Evolutionary conservation across 257 asterid genomes (phyloP).

Genomic region (Handroanthus guayacan): DNA sequence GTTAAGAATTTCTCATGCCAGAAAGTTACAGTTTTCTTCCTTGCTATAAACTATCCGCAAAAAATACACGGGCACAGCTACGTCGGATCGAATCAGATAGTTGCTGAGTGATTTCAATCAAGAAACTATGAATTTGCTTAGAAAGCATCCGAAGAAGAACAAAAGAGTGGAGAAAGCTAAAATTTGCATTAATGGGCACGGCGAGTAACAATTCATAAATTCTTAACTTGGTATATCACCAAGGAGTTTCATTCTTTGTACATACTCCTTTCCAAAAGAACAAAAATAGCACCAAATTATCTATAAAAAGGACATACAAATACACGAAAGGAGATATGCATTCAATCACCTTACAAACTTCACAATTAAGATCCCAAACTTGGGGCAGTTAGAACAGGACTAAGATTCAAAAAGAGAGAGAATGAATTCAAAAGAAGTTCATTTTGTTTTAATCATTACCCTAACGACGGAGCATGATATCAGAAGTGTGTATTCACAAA

Average conservation of each 20-base stretch:
- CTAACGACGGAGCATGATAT: too few relatives aligned
- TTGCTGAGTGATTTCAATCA: not conserved
- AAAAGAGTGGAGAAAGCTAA: not conserved
- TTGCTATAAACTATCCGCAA: not conserved
- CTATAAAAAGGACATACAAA: not conserved
- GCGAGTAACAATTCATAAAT: not conserved
- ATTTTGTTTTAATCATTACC: too few relatives aligned
- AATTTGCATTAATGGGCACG: not conserved
- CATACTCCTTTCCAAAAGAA: not conserved
- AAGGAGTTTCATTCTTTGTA: not conserved
- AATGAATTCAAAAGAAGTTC: not conserved
- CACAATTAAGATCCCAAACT: not conserved
- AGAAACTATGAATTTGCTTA: not conserved
- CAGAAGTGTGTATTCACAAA: not conserved
- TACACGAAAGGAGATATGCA: not conserved
- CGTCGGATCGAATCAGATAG: not conserved
- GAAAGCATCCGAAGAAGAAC: not conserved
- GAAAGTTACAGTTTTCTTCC: not conserved
- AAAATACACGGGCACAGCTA: not conserved
- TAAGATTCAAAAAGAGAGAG: not conserved
- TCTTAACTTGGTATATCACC: not conserved
- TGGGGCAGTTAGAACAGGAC: not conserved
- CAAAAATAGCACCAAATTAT: not conserved
- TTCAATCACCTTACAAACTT: not conserved
- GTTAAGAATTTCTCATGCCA: not conserved